Evolutionary conservation across 2,329 filamentous ascomycete species (phyloP).

Genomic region (Pseudogymnoascus sp.): DNA sequence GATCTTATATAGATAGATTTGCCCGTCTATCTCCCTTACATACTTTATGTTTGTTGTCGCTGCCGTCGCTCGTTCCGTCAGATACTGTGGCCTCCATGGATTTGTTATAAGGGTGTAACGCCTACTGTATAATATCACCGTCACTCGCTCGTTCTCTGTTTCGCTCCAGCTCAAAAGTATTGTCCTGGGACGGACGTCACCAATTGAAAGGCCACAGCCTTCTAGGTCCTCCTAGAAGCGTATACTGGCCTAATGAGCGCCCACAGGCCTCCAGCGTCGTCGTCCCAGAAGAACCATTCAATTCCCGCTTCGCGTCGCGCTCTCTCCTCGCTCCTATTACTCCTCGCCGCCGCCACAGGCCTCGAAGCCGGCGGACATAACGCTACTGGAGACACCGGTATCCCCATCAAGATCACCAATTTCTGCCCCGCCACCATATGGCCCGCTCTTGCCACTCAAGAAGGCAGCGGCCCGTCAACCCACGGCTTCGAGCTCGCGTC

Average conservation of each 20-base stretch:
- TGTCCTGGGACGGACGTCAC: not conserved
- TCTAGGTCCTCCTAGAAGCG: not conserved
- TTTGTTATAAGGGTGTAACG: not conserved
- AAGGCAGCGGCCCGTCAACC: constrained; percentile 56
- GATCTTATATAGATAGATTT: constrained; percentile 1
- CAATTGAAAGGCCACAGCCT: not conserved
- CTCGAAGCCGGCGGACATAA: constrained; percentile 14
- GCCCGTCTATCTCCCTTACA: not conserved
- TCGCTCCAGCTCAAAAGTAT: not conserved
- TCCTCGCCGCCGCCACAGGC: constrained; percentile 21
- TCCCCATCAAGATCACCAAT: constrained; percentile 48
- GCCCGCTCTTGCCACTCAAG: constrained; percentile 67
- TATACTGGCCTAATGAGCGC: not conserved
- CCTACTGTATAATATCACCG: not conserved
- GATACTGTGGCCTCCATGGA: not conserved
- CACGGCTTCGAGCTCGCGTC: constrained; percentile 60
- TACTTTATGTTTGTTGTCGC: not conserved
- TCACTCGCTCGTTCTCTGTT: not conserved
- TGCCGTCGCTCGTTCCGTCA: constrained; percentile 5
- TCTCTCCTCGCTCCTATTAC: not conserved
- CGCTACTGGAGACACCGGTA: constrained; percentile 15
- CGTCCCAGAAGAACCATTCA: not conserved
- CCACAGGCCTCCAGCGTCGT: not conserved
- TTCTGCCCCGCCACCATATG: constrained; percentile 63
- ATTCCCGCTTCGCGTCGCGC: not conserved